These are phyloP conservation scores for Aspergillus pseudonomiae DNA, from an alignment of 2,329 filamentous ascomycete genomes.

Conservation along the genomic window DNA sequence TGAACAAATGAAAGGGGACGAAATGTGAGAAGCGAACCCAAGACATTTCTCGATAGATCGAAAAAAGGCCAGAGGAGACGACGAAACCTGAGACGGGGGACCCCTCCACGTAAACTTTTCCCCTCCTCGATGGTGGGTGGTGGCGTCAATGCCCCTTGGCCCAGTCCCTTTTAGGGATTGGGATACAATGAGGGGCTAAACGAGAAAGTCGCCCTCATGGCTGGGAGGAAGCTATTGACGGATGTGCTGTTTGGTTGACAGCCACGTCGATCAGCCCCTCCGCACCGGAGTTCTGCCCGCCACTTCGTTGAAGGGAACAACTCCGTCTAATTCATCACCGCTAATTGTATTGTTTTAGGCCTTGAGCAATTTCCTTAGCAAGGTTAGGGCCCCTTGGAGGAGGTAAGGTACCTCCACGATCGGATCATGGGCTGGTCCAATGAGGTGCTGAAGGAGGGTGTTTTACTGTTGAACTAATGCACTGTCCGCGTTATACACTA, in stretches of 20 bases:
- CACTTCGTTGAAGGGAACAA: neutral
- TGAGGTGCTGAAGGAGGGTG: neutral
- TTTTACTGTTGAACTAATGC: constrained; percentile 6
- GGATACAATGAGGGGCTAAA: constrained; percentile 1
- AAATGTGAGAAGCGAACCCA: neutral
- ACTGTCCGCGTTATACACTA: constrained; percentile 5
- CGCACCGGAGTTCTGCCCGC: constrained; percentile 3
- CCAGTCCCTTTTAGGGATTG: constrained; percentile 4
- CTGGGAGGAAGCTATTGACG: neutral
- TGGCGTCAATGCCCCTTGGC: constrained; percentile 2
- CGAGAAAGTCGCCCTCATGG: neutral
- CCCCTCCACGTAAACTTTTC: neutral
- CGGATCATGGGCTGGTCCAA: constrained; percentile 7
- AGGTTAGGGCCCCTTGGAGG: neutral
- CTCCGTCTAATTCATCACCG: too few species aligned
- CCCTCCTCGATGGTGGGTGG: neutral
- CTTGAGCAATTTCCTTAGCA: constrained; percentile 12
- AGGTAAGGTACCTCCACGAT: constrained; percentile 17
- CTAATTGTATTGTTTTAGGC: neutral
- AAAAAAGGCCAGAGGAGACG: neutral
- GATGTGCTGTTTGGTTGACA: neutral
- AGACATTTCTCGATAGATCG: neutral
- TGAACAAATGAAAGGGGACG: neutral
- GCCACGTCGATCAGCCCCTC: constrained; percentile 12
- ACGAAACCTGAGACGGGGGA: neutral